Base-by-base conservation (phyloP, 2,329 filamentous ascomycete species). In the Diplodia scrobiculata region DNA sequence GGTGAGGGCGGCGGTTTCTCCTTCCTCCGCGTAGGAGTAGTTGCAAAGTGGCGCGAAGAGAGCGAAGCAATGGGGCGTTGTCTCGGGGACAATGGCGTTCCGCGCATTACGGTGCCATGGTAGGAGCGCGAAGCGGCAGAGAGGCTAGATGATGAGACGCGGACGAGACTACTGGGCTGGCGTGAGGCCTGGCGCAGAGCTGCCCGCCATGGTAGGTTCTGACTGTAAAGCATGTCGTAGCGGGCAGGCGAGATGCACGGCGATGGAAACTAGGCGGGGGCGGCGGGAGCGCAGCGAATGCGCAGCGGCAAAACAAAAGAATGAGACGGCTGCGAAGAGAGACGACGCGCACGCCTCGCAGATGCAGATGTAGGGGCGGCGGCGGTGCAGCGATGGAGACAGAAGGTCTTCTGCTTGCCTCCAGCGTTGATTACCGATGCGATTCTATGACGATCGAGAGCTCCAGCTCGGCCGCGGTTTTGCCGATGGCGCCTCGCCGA, bases 161-260 rank as follows among this genome's bases (percentile, higher is more conserved):
- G 41, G 27, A 17, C 27, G 21, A 60, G 38, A 25, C 32, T 73
- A 58, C 76, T 72, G 59, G 73, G 74, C 59, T 77, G 76, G 65
- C 79, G 79, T 72, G 79, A 79, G 67, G 81, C 80, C 71, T 80
- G 80, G 70, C 81, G 82, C 73, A 86, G 80, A 72, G 85, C 86
- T 77, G 81, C 80, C 80, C 87, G 84, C 87, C 87, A 89, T 79
- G 86, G 84, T 73, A 88, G 78, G 71, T 84, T 84, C 78, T 86
- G 85, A 73, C 85, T 83, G 80, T 86, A 86, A 76, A 87, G 82
- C 87, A 89, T 89, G 17, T 52, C 55, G 55, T 54, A 55, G 53
- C 54, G 64, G 54, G 53, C 41, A 50, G 34, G 48, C 64, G 54
- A 32, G 34, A 45, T 38, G 29, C 27, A 55, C 51, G 63, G 36